Conservation (phyloP, 2,329 filamentous ascomycete species). For the Microdochium paspali region DNA sequence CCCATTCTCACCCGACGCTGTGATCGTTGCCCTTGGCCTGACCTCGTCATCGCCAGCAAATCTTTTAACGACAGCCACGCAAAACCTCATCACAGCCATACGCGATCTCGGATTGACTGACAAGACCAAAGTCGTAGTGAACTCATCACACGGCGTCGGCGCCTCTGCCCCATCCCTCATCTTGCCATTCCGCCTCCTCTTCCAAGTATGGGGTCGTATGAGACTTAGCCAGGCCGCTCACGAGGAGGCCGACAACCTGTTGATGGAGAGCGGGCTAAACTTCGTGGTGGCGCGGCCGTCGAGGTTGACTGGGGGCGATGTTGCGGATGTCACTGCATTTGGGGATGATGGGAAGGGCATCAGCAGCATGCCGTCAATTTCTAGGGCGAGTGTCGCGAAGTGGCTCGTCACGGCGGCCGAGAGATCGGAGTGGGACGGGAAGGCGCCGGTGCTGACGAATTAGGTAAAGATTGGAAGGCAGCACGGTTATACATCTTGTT, state of each 20-base stretch:
- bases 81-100: background rate
- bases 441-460: background rate
- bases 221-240: background rate
- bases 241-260: background rate
- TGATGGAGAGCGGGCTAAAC: background rate
- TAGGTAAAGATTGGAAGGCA: background rate
- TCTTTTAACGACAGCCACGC: background rate
- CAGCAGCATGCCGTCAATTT: background rate
- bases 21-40: conserved; percentile 24
- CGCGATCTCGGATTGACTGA: background rate
- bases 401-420: background rate
- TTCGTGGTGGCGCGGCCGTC: background rate
- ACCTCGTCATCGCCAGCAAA: background rate
- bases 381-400: background rate
- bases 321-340: background rate
- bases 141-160: background rate
- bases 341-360: background rate
- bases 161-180: background rate
- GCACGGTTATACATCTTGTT: too few species aligned
- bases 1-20: conserved; percentile 24
- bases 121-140: background rate
- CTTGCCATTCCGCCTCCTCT: background rate
- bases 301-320: background rate
- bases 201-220: background rate
- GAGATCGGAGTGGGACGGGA: background rate